Conservation (phyloP, 768 basidiomycete genomes). For the Amanita fuliginea region DNA sequence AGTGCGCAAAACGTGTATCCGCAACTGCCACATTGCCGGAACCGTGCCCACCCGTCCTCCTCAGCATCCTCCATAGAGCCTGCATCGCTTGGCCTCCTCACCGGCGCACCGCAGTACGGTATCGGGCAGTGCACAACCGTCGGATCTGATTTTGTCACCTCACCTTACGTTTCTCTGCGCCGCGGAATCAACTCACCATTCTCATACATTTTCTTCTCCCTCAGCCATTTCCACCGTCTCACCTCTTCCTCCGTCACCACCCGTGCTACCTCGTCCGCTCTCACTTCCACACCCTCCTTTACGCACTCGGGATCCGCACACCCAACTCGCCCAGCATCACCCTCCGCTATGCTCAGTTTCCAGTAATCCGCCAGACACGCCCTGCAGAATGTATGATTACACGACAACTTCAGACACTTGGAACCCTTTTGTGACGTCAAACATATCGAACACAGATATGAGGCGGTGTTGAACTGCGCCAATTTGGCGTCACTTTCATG, state of each 20-base stretch:
- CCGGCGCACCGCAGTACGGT: slow-evolving; percentile 70
- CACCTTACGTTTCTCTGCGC: background rate
- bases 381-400: slow-evolving; percentile 78
- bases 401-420: slow-evolving; percentile 59
- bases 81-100: slow-evolving; percentile 39
- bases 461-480: slow-evolving; percentile 46
- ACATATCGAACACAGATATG: slow-evolving; percentile 72
- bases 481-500: slow-evolving; percentile 37
- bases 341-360: slow-evolving; percentile 72
- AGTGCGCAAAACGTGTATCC: slow-evolving; percentile 75
- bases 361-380: slow-evolving; percentile 74
- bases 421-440: slow-evolving; percentile 63
- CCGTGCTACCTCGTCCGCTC: slow-evolving; percentile 61
- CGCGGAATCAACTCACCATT: slow-evolving; percentile 33
- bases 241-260: slow-evolving; percentile 58
- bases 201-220: slow-evolving; percentile 62
- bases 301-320: slow-evolving; percentile 78
- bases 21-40: slow-evolving; percentile 64
- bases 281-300: slow-evolving; percentile 48
- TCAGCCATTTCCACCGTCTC: slow-evolving; percentile 68
- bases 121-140: slow-evolving; percentile 75
- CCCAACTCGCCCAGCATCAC: slow-evolving; percentile 61
- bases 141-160: slow-evolving; percentile 40
- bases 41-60: slow-evolving; percentile 59
- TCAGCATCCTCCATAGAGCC: slow-evolving; percentile 26